Evolutionary conservation across 1,139 yeast species (phyloP), one percentile per base, ranked within the genome.

Genomic region (Lodderomyces orthopsilosis): DNA sequence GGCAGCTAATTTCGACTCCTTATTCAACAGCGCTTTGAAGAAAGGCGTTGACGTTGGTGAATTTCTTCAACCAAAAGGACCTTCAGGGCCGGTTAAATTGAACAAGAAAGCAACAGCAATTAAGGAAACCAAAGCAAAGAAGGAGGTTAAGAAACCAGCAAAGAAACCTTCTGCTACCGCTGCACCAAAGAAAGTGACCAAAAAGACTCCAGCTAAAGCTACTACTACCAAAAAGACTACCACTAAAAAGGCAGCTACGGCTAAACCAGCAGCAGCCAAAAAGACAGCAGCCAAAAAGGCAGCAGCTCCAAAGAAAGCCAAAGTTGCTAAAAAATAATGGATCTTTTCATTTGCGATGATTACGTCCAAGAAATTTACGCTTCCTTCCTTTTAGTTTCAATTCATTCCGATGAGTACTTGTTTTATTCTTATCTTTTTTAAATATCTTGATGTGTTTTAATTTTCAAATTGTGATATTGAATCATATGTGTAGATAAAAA

Each of bases 61-160:
- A 44, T 85, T 90, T 56, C 65, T 78, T 40, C 96, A 87, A 67
- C 96, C 96, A 61, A 89, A 88, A 72, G 96, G 96, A 47, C 81
- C 89, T 15, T 79, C 87, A 23, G 90, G 90, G 37, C 85, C 89
- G 24, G 81, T 83, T 52, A 83, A 83, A 65, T 65, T 81, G 52
- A 74, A 70, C 57, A 79, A 79, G 71, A 63, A 66, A 55, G 37
- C 45, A 43, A 43, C 49, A 4, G 41, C 52, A 22, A 24, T 37
- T 43, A 41, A 41, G 49, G 42, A 57, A 60, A 49, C 55, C 35
- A 52, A 57, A 39, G 52, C 64, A 23, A 62, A 61, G 56, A 44
- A 37, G 23, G 35, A 40, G 15, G 38, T 53, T 15, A 54, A 50
- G 37, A 43, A 30, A 23, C 18, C 41, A 12, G 34, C 41, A 36